Evolutionary conservation across 1,284 basidiomycete genomes (phyloP).

Genomic region (Cryptococcus sp.): DNA sequence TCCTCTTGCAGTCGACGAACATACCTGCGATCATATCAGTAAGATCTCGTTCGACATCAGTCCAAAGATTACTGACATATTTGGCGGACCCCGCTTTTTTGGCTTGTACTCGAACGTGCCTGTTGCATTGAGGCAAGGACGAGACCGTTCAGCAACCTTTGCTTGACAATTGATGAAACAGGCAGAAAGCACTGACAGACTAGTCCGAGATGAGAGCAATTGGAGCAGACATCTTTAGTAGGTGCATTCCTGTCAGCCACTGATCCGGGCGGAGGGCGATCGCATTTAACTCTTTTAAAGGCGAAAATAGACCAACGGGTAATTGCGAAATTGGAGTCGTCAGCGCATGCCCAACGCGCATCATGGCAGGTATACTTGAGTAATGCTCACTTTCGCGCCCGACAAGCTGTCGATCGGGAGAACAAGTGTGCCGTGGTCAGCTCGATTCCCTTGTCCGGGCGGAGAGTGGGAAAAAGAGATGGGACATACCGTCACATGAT

Average conservation of each 20-base stretch:
- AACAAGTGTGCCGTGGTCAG: background rate
- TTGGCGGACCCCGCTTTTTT: constrained; percentile 85
- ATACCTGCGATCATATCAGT: constrained; percentile 21
- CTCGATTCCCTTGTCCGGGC: no score
- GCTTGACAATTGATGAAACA: no score
- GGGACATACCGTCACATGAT: constrained; percentile 46
- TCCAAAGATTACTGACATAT: constrained; percentile 63
- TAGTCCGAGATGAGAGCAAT: constrained; percentile 76
- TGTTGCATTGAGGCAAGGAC: constrained; percentile 5
- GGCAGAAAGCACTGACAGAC: constrained; percentile 57
- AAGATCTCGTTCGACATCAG: constrained; percentile 1
- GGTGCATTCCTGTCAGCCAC: constrained; percentile 5
- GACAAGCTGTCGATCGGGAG: constrained; percentile 34
- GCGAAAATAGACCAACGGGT: background rate
- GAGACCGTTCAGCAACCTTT: no score
- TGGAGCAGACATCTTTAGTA: constrained; percentile 51
- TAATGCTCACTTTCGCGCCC: constrained; percentile 47
- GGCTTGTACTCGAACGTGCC: constrained; percentile 84
- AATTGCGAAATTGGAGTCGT: background rate
- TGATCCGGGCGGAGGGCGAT: constrained; percentile 43
- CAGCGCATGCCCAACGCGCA: background rate
- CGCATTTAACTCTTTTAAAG: constrained; percentile 44
- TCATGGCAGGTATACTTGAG: background rate
- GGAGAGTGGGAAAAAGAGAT: background rate
- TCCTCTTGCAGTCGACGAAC: constrained; percentile 19